Conservation (phyloP, 352 stramenopile species). For the Phytophthora melonis region DNA sequence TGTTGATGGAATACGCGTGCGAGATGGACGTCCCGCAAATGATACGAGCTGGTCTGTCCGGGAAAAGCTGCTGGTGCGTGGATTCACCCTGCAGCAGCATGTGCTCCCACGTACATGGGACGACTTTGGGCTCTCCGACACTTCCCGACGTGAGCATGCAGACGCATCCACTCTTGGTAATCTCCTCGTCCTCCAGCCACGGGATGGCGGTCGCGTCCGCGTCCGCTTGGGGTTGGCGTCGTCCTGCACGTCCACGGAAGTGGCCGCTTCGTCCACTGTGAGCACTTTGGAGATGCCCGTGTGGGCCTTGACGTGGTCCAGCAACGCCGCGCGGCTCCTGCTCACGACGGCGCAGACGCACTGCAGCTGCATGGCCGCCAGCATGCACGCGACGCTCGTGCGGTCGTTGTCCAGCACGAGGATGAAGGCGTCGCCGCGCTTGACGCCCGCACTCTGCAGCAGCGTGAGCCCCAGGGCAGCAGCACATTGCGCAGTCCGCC, state of each 20-base stretch:
- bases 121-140: slow-evolving; percentile 80
- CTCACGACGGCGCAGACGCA: slow-evolving; percentile 68
- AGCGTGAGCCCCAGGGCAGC: slow-evolving; percentile 58
- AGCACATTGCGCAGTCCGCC: slow-evolving; percentile 55
- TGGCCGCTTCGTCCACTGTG: slow-evolving; percentile 49
- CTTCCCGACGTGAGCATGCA: slow-evolving; percentile 89
- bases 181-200: slow-evolving; percentile 51
- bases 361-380: slow-evolving; percentile 71
- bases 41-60: slow-evolving; percentile 62
- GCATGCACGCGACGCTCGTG: slow-evolving; percentile 77
- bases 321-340: slow-evolving; percentile 53
- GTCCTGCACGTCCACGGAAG: slow-evolving; percentile 32
- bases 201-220: background rate
- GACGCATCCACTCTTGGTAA: slow-evolving; percentile 54
- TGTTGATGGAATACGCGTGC: slow-evolving; percentile 89
- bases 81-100: slow-evolving; percentile 84
- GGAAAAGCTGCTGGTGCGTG: slow-evolving; percentile 84
- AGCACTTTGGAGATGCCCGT: slow-evolving; percentile 72
- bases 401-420: slow-evolving; percentile 80
- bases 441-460: slow-evolving; percentile 46
- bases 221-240: slow-evolving; percentile 28
- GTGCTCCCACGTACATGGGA: slow-evolving; percentile 74
- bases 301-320: slow-evolving; percentile 59
- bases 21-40: slow-evolving; percentile 85
- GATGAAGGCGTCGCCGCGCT: slow-evolving; percentile 58